phyloP scores from a whole-genome alignment of 148 eudicot species.

The Fallopia convolvulus region DNA sequence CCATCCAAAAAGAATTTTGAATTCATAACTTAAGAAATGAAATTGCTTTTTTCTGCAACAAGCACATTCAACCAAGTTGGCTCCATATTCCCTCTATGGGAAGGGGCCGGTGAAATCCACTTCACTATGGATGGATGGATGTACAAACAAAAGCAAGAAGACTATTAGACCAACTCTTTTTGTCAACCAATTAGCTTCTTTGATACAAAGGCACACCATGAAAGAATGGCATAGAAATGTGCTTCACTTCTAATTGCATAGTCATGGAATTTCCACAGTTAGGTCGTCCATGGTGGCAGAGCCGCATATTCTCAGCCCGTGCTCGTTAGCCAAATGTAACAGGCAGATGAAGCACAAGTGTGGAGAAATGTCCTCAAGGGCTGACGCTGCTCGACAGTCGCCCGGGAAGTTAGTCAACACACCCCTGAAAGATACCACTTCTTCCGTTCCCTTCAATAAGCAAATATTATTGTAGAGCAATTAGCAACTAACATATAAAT shows the following conservation, averaged over 20 bases:
- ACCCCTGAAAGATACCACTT: conserved; percentile 40
- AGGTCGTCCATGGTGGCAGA: conserved; percentile 32
- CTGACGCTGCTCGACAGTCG: conserved; percentile 30
- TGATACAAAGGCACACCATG: neutral
- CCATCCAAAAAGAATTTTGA: neutral
- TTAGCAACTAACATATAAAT: neutral
- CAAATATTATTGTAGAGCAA: neutral
- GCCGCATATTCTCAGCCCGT: conserved; percentile 32
- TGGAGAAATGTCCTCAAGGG: conserved; percentile 36
- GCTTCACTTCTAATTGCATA: neutral
- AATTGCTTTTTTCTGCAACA: neutral
- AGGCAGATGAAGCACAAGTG: conserved; percentile 41
- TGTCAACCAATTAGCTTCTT: neutral
- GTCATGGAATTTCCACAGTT: conserved; percentile 16
- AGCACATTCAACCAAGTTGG: neutral
- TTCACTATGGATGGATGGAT: neutral
- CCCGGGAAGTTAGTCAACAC: conserved; percentile 37
- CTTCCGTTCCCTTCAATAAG: conserved; percentile 22
- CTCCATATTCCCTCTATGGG: neutral
- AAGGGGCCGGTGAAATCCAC: neutral
- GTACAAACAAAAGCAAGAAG: neutral
- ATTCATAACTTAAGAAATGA: neutral
- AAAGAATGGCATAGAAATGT: neutral
- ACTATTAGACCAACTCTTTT: neutral
- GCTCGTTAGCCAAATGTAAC: conserved; percentile 46